phyloP scores from a whole-genome alignment of 2,329 filamentous ascomycete species.

The Capronia epimyces region DNA sequence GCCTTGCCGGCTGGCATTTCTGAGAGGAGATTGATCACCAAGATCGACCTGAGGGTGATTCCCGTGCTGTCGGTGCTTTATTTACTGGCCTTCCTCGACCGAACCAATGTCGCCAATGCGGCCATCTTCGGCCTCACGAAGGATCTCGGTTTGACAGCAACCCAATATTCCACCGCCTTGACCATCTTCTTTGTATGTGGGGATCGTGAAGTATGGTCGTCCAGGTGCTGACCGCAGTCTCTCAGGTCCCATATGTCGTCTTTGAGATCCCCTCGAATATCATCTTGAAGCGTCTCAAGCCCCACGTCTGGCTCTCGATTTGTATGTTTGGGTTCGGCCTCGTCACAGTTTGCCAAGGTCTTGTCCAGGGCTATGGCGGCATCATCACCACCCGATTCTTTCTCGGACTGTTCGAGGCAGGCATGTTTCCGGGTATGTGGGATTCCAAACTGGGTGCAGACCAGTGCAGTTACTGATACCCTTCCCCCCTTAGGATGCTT shows the following conservation, averaged over 20 bases:
- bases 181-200: constrained; percentile 64
- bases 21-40: constrained; percentile 60
- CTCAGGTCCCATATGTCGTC: constrained; percentile 59
- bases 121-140: constrained; percentile 58
- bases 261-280: constrained; percentile 68
- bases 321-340: constrained; percentile 85
- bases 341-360: constrained; percentile 67
- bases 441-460: constrained; percentile 1
- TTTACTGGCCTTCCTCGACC: constrained; percentile 30
- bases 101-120: constrained; percentile 77
- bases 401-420: constrained; percentile 69
- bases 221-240: not conserved
- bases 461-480: not conserved
- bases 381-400: constrained; percentile 79
- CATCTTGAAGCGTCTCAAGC: constrained; percentile 61
- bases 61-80: constrained; percentile 70
- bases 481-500: constrained; percentile 24
- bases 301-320: constrained; percentile 65
- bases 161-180: constrained; percentile 67
- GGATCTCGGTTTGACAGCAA: constrained; percentile 56
- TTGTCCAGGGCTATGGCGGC: constrained; percentile 71
- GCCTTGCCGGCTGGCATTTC: constrained; percentile 19
- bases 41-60: constrained; percentile 66
- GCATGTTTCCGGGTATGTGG: constrained; percentile 46
- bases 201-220: not conserved